phyloP scores from a whole-genome alignment of 192 early-diverging fungal genomes.

The Podila minutissima region DNA sequence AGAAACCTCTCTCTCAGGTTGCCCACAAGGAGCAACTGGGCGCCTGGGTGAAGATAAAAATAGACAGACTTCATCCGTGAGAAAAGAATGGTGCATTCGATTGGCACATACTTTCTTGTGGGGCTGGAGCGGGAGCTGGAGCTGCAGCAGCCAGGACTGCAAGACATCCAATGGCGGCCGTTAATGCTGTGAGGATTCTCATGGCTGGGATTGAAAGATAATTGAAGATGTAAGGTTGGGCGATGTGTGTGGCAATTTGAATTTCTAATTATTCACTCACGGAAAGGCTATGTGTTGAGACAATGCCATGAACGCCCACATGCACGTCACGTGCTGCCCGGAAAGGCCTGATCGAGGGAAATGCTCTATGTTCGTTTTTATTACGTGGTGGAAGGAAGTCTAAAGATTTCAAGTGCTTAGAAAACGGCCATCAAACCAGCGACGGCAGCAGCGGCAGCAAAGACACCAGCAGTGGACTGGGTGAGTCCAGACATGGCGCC shows the following conservation, averaged over 20 bases:
- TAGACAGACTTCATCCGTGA: background rate
- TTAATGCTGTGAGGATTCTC: background rate
- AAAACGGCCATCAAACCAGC: background rate
- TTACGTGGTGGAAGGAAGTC: background rate
- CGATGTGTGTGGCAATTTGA: background rate
- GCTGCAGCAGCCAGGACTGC: background rate
- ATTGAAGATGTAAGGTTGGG: background rate
- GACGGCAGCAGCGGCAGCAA: background rate
- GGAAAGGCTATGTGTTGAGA: background rate
- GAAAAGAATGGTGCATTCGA: background rate
- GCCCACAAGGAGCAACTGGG: too few species aligned
- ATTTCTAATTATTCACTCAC: background rate
- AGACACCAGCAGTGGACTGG: conserved; percentile 4
- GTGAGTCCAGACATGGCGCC: background rate
- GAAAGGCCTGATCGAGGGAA: too few species aligned
- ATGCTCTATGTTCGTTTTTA: background rate
- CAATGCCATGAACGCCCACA: background rate
- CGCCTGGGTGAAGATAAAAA: too few species aligned
- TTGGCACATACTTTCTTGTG: background rate
- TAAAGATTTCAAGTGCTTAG: background rate
- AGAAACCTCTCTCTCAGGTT: too few species aligned
- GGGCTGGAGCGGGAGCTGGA: background rate
- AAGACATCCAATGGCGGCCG: background rate
- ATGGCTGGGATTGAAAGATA: background rate
- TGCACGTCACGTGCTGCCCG: background rate